These are phyloP conservation scores for Dipodascus geniculatus DNA, from an alignment of 805 yeast species.

Conservation along the genomic window DNA sequence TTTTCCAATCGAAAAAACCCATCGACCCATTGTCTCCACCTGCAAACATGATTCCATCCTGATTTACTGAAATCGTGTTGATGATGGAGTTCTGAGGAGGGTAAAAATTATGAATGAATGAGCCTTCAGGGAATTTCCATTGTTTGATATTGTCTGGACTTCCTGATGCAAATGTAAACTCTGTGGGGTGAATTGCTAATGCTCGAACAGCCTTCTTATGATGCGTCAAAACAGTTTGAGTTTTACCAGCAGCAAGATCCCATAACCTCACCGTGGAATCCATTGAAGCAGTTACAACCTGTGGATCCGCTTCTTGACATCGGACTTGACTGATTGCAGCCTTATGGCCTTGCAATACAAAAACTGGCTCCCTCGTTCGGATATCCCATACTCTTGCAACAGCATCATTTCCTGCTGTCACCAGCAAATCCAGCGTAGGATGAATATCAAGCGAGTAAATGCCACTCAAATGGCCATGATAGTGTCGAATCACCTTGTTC, in stretches of 20 bases:
- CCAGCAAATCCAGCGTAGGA: slow-evolving; percentile 73
- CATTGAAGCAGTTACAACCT: slow-evolving; percentile 68
- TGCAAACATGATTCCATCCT: slow-evolving; percentile 53
- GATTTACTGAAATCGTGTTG: slow-evolving; percentile 57
- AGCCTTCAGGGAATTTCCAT: slow-evolving; percentile 75
- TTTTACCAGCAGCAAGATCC: slow-evolving; percentile 76
- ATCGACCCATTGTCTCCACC: slow-evolving; percentile 80
- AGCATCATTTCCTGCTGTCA: slow-evolving; percentile 83
- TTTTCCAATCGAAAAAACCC: slow-evolving; percentile 65
- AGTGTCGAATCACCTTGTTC: slow-evolving; percentile 69
- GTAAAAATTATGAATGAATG: slow-evolving; percentile 45
- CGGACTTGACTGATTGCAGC: slow-evolving; percentile 59
- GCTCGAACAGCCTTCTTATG: slow-evolving; percentile 76
- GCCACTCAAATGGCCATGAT: slow-evolving; percentile 90
- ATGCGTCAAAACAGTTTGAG: slow-evolving; percentile 64
- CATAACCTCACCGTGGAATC: slow-evolving; percentile 82
- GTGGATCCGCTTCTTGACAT: slow-evolving; percentile 70
- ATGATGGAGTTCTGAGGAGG: slow-evolving; percentile 41
- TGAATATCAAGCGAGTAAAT: slow-evolving; percentile 76
- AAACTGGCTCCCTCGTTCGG: slow-evolving; percentile 61
- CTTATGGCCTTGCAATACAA: slow-evolving; percentile 73
- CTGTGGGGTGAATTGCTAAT: slow-evolving; percentile 54
- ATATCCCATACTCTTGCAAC: slow-evolving; percentile 91
- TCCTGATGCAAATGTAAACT: slow-evolving; percentile 65
- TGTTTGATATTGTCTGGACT: slow-evolving; percentile 74